These are phyloP conservation scores for Desmodesmus armatus DNA, from an alignment of 139 green algal genomes.

Conservation along the genomic window DNA sequence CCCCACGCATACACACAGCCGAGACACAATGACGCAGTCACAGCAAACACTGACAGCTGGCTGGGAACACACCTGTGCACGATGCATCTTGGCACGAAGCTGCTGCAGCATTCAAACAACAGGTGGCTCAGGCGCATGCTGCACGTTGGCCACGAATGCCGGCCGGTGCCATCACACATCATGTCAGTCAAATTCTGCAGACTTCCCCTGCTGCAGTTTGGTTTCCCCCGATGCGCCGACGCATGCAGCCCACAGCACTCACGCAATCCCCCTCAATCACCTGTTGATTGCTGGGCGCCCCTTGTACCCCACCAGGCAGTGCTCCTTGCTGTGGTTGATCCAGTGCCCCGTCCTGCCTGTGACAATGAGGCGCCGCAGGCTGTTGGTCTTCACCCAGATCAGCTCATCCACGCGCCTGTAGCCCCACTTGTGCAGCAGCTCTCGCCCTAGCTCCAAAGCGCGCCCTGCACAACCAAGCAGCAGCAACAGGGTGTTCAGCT, in stretches of 20 bases:
- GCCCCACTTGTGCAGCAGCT: constrained; percentile 87
- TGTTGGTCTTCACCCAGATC: constrained; percentile 93
- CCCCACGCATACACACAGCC: not conserved
- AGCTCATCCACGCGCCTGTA: constrained; percentile 90
- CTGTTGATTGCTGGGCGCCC: constrained; percentile 78
- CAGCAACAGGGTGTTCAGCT: constrained; percentile 72
- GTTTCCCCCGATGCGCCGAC: too few relatives aligned
- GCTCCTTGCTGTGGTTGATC: constrained; percentile 93
- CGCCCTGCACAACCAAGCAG: constrained; percentile 61
- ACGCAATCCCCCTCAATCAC: too few relatives aligned
- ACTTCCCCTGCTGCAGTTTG: too few relatives aligned
- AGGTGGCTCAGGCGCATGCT: not conserved
- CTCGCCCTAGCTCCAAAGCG: constrained; percentile 88
- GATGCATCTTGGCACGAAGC: not conserved
- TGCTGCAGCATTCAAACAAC: not conserved
- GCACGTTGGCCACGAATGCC: too few relatives aligned
- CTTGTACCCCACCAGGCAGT: constrained; percentile 91
- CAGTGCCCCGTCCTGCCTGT: constrained; percentile 83
- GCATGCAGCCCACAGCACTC: too few relatives aligned
- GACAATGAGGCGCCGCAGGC: constrained; percentile 82
- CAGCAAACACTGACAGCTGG: not conserved
- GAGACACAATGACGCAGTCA: not conserved
- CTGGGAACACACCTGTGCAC: not conserved
- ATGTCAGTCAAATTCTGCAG: too few relatives aligned
- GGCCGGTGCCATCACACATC: too few relatives aligned